These are phyloP conservation scores for Vitis hybrid DNA, from an alignment of 177 flowering plant genomes.

Conservation along the genomic window DNA sequence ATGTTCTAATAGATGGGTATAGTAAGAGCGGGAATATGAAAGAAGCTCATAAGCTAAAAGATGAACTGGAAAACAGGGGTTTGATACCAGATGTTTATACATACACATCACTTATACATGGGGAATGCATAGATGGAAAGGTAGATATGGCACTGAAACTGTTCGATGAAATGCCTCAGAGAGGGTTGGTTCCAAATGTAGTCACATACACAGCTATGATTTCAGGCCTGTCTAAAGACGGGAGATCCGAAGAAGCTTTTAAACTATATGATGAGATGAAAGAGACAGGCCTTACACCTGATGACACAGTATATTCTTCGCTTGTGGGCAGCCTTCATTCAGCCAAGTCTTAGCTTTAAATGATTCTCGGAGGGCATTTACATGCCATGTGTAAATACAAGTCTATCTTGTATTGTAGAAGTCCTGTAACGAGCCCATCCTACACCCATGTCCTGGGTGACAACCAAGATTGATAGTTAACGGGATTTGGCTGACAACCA, in stretches of 20 bases:
- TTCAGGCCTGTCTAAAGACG: constrained; percentile 69
- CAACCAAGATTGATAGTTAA: too few relatives aligned
- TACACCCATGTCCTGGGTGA: too few relatives aligned
- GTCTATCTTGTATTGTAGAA: too few relatives aligned
- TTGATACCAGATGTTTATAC: constrained; percentile 63
- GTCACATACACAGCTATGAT: constrained; percentile 71
- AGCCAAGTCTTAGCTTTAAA: constrained; percentile 8
- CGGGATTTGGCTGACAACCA: too few relatives aligned
- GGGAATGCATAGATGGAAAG: constrained; percentile 61
- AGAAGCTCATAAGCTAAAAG: constrained; percentile 55
- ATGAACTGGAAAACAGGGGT: constrained; percentile 60
- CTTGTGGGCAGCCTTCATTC: constrained; percentile 79
- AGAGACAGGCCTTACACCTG: constrained; percentile 61
- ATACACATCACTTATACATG: constrained; percentile 71
- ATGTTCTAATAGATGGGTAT: constrained; percentile 68
- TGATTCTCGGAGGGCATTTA: neutral
- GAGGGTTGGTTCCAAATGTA: constrained; percentile 36
- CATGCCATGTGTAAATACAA: too few relatives aligned
- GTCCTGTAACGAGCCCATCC: too few relatives aligned
- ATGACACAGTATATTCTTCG: constrained; percentile 63
- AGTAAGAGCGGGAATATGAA: constrained; percentile 58
- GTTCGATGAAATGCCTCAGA: constrained; percentile 55
- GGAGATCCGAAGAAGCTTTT: constrained; percentile 73
- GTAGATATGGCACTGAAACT: constrained; percentile 57
- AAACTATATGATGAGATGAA: constrained; percentile 76